phyloP scores from a whole-genome alignment of 2,329 filamentous ascomycete species.

The Phaeosphaeria sp. region DNA sequence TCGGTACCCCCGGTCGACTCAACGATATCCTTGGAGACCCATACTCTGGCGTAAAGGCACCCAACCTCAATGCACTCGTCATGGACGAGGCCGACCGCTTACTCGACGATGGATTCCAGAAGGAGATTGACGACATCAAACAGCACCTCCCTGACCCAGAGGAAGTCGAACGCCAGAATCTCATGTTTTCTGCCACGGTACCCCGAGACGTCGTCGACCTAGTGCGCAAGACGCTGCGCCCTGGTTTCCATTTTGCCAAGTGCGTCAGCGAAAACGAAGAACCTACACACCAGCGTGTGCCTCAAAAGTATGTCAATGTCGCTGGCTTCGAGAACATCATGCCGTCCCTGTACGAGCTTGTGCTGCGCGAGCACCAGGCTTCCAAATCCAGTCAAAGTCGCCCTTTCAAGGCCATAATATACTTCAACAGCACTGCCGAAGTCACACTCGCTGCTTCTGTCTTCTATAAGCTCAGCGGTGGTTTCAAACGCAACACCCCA shows the following conservation, averaged over 20 bases:
- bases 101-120: conserved; percentile 63
- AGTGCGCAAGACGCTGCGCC: conserved; percentile 79
- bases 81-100: conserved; percentile 73
- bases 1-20: conserved; percentile 89
- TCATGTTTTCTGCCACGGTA: conserved; percentile 95
- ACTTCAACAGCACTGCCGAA: conserved; percentile 80
- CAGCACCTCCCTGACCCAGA: conserved; percentile 65
- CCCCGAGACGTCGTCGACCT: conserved; percentile 81
- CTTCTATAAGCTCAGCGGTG: conserved; percentile 59
- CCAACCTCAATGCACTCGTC: conserved; percentile 65
- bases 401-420: conserved; percentile 96
- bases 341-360: conserved; percentile 78
- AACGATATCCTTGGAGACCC: conserved; percentile 78
- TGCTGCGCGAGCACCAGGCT: conserved; percentile 64
- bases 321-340: conserved; percentile 76
- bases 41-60: conserved; percentile 67
- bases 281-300: conserved; percentile 83
- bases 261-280: conserved; percentile 83
- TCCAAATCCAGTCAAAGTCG: conserved; percentile 49
- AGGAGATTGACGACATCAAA: conserved; percentile 57
- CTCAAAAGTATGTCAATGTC: conserved; percentile 76
- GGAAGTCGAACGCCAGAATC: conserved; percentile 78
- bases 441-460: conserved; percentile 69
- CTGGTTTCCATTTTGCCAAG: conserved; percentile 85
- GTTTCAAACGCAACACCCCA: conserved; percentile 38